Evolutionary conservation across 2,329 filamentous ascomycete genomes (phyloP).

Genomic region (Epichloe typhina): DNA sequence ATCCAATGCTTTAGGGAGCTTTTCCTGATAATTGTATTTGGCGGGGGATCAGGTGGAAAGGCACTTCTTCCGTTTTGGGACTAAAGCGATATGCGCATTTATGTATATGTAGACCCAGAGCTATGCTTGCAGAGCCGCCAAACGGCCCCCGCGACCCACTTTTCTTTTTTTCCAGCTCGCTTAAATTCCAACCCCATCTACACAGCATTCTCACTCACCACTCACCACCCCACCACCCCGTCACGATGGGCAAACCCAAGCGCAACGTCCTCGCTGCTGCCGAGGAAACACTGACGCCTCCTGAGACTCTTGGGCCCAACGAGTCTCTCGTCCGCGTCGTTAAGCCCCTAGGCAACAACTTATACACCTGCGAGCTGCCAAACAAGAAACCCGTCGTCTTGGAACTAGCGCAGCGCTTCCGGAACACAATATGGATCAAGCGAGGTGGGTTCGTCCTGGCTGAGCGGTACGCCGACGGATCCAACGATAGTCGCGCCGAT

Average conservation of each 20-base stretch:
- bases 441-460: slow-evolving; percentile 78
- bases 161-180: no score
- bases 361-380: slow-evolving; percentile 69
- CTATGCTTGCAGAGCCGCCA: no score
- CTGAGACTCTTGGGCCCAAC: slow-evolving; percentile 42
- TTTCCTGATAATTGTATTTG: no score
- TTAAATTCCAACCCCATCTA: neutral
- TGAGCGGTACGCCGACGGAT: slow-evolving; percentile 50
- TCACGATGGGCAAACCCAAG: slow-evolving; percentile 35
- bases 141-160: no score
- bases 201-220: neutral
- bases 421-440: slow-evolving; percentile 88
- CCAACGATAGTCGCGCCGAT: slow-evolving; percentile 62
- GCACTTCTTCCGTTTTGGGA: no score
- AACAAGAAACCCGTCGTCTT: slow-evolving; percentile 53
- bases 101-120: no score
- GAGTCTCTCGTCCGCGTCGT: slow-evolving; percentile 64
- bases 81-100: no score
- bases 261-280: slow-evolving; percentile 66
- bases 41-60: no score
- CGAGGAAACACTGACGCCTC: slow-evolving; percentile 52
- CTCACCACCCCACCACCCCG: neutral
- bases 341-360: slow-evolving; percentile 76
- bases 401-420: slow-evolving; percentile 74
- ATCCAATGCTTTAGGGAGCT: no score